Percentiles rank a stretch among this genome's conserved stretches.
These are phyloP conservation scores for Cystobasidium slooffiae DNA, from an alignment of 1,284 basidiomycete species.

Conservation along the genomic window DNA sequence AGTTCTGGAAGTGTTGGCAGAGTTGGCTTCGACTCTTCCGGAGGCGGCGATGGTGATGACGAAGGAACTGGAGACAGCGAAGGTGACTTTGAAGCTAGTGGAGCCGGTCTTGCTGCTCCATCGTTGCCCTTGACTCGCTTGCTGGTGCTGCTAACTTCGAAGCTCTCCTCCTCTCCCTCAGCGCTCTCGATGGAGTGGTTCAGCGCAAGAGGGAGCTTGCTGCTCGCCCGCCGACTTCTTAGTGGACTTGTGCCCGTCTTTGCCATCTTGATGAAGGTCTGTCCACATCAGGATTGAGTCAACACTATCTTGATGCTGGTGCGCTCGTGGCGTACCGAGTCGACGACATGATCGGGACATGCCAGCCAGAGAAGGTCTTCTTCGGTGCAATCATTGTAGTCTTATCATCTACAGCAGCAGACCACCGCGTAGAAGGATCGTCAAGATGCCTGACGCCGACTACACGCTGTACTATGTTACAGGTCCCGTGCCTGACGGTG, in stretches of 20 bases:
- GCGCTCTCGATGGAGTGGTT: constrained; percentile 11
- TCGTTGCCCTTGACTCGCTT: constrained; percentile 24
- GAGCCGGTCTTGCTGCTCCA: not conserved
- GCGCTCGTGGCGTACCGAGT: too few species aligned
- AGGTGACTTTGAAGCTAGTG: constrained; percentile 1
- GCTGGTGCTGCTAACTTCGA: constrained; percentile 22
- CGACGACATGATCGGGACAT: too few species aligned
- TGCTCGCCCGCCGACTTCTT: constrained; percentile 19
- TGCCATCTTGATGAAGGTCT: not conserved
- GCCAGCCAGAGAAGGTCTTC: too few species aligned
- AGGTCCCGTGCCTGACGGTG: constrained; percentile 23
- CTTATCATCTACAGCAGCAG: too few species aligned
- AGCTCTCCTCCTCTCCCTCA: constrained; percentile 20
- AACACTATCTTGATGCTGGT: too few species aligned
- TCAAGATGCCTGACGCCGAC: constrained; percentile 60
- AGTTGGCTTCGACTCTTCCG: not conserved
- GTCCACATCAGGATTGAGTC: too few species aligned
- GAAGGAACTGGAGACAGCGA: constrained; percentile 14
- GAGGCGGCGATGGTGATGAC: not conserved
- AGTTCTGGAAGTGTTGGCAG: not conserved
- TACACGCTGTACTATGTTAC: constrained; percentile 70
- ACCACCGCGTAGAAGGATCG: too few species aligned
- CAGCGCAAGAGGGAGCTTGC: not conserved
- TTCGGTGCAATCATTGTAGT: too few species aligned
- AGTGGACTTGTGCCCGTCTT: constrained; percentile 20